phyloP scores from a whole-genome alignment of 108 stramenopile genomes.

The Ochromonas danica region DNA sequence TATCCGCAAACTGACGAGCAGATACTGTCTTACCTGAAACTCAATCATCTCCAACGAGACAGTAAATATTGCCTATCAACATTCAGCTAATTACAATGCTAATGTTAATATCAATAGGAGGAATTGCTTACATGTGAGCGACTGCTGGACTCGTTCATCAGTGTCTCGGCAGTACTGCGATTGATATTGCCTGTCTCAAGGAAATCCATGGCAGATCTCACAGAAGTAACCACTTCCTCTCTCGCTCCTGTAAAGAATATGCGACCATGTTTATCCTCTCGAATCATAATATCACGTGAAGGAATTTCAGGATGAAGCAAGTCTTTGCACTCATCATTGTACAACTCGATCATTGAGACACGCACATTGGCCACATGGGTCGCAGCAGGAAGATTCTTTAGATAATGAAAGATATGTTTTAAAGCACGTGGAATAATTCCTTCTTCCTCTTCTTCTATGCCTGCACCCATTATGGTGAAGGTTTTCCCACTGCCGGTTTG shows the following conservation, averaged over 20 bases:
- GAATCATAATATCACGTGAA: conserved; percentile 39
- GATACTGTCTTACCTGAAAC: not conserved
- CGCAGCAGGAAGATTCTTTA: not conserved
- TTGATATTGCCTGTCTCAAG: conserved; percentile 47
- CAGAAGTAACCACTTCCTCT: conserved; percentile 47
- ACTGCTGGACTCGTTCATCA: conserved; percentile 52
- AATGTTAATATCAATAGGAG: too few species aligned
- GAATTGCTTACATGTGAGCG: conserved; percentile 43
- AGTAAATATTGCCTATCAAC: conserved; percentile 26
- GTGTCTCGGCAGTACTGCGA: conserved; percentile 51
- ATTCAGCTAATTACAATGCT: too few species aligned
- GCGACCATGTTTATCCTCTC: conserved; percentile 46
- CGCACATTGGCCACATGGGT: conserved; percentile 36
- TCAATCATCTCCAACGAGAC: conserved; percentile 27
- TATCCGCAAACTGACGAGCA: not conserved
- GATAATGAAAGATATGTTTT: conserved; percentile 37
- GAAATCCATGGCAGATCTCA: conserved; percentile 48
- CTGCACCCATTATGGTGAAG: conserved; percentile 47
- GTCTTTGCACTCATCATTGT: conserved; percentile 50
- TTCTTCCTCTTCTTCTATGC: not conserved
- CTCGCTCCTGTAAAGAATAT: conserved; percentile 49
- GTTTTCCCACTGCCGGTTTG: conserved; percentile 51
- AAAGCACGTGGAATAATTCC: conserved; percentile 55
- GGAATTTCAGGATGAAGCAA: conserved; percentile 45
- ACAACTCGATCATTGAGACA: conserved; percentile 57